These are phyloP conservation scores for Lasiodiplodia gonubiensis DNA, from an alignment of 2,329 filamentous ascomycete genomes.

Conservation along the genomic window DNA sequence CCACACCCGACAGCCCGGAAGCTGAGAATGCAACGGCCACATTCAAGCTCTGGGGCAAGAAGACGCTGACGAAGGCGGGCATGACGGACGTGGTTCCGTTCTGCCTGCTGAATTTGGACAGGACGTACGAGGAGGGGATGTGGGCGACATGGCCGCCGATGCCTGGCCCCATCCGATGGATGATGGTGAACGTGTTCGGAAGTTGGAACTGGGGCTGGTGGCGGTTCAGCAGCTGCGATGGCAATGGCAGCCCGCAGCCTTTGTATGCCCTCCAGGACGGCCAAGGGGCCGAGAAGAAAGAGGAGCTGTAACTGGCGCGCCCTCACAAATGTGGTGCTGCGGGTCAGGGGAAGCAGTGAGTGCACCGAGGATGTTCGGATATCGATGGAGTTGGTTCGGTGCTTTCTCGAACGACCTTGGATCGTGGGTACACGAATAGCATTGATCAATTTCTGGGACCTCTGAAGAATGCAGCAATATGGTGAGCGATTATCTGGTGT, in stretches of 20 bases:
- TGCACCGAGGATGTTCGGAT: slow-evolving; percentile 11
- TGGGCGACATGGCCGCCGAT: slow-evolving; percentile 71
- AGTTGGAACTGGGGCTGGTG: slow-evolving; percentile 64
- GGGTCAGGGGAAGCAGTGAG: slow-evolving; percentile 6
- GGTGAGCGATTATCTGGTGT: slow-evolving; percentile 23
- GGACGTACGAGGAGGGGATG: slow-evolving; percentile 62
- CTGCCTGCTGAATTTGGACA: slow-evolving; percentile 68
- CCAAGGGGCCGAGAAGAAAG: slow-evolving; percentile 11
- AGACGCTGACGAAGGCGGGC: slow-evolving; percentile 66
- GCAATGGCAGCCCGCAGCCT: slow-evolving; percentile 58
- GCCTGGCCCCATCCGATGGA: slow-evolving; percentile 65
- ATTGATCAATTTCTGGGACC: slow-evolving; percentile 24
- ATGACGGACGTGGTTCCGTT: slow-evolving; percentile 67
- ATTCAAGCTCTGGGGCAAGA: slow-evolving; percentile 68
- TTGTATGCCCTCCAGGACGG: slow-evolving; percentile 54
- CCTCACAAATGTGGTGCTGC: not conserved
- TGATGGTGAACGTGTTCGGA: slow-evolving; percentile 63
- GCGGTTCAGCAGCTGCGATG: slow-evolving; percentile 69
- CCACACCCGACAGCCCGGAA: slow-evolving; percentile 52
- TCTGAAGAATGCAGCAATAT: not conserved
- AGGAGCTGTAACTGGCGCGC: not conserved
- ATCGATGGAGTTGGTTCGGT: slow-evolving; percentile 28
- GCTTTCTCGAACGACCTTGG: slow-evolving; percentile 6
- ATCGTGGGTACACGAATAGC: slow-evolving; percentile 11
- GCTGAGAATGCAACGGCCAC: slow-evolving; percentile 55